Evolutionary conservation across 331 rosid genomes (phyloP).

Genomic region (Arachis monticola): DNA sequence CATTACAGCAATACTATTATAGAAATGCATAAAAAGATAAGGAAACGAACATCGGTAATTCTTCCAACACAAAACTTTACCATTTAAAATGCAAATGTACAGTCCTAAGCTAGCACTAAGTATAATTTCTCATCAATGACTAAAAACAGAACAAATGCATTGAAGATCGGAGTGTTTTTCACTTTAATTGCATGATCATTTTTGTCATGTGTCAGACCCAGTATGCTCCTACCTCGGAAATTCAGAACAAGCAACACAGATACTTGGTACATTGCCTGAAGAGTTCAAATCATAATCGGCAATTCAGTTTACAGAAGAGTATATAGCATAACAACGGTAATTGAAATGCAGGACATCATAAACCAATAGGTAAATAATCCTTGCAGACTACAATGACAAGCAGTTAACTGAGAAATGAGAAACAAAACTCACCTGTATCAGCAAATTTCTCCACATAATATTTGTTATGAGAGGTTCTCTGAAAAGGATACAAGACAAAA

Average conservation of each 20-base stretch:
- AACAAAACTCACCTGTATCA: constrained; percentile 73
- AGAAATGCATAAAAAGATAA: neutral
- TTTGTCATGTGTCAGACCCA: constrained; percentile 46
- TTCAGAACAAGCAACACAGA: constrained; percentile 77
- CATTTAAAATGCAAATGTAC: neutral
- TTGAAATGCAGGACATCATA: neutral
- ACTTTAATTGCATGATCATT: constrained; percentile 51
- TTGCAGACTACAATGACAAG: constrained; percentile 11
- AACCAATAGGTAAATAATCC: constrained; percentile 28
- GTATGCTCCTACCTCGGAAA: constrained; percentile 68
- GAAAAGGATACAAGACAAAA: constrained; percentile 43
- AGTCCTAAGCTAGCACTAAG: constrained; percentile 9
- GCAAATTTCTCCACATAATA: constrained; percentile 97
- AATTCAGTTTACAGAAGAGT: neutral
- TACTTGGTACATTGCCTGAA: constrained; percentile 90
- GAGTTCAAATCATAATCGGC: constrained; percentile 33
- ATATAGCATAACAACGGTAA: neutral
- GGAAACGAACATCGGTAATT: neutral
- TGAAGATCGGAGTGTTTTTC: constrained; percentile 91
- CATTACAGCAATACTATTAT: neutral
- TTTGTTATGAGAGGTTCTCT: constrained; percentile 98
- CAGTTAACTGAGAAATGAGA: constrained; percentile 5
- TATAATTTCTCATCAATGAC: neutral
- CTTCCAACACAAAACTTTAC: neutral
- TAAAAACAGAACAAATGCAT: constrained; percentile 79